Conservation (phyloP, 345 rosid species). For the Citrus glauca region DNA sequence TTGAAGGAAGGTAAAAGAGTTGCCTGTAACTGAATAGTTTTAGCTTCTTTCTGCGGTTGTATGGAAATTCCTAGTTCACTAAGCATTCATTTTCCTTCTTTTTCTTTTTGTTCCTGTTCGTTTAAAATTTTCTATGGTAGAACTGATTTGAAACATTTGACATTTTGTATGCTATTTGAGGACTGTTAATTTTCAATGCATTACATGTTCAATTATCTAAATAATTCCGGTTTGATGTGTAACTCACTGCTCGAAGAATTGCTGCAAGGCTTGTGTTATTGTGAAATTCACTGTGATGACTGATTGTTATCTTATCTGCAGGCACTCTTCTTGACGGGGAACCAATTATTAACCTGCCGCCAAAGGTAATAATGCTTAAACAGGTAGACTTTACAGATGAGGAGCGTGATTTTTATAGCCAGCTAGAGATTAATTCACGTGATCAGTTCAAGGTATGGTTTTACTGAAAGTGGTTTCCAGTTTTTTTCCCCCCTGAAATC, state of each 20-base stretch:
- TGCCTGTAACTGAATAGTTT: not conserved
- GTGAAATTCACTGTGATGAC: slow-evolving; percentile 5
- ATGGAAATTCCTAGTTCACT: not conserved
- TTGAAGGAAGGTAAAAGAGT: not conserved
- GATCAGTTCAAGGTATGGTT: slow-evolving; percentile 74
- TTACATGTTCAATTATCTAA: not conserved
- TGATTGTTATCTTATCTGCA: slow-evolving; percentile 21
- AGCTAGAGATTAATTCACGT: slow-evolving; percentile 78
- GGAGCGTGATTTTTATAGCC: slow-evolving; percentile 86
- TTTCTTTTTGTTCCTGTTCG: not conserved
- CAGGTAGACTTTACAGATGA: slow-evolving; percentile 78
- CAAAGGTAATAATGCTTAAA: slow-evolving; percentile 64
- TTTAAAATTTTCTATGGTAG: not conserved
- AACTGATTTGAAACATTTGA: not conserved
- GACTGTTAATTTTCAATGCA: not conserved
- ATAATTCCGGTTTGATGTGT: not conserved
- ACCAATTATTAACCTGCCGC: slow-evolving; percentile 81
- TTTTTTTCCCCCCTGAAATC: not conserved
- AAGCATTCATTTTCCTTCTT: not conserved
- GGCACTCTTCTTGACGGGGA: slow-evolving; percentile 86
- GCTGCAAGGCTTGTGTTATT: slow-evolving; percentile 9
- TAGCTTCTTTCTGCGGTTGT: not conserved
- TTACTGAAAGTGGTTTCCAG: slow-evolving; percentile 1
- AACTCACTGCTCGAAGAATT: slow-evolving; percentile 6
- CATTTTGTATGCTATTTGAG: not conserved